Evolutionary conservation across 2,329 filamentous ascomycete species (phyloP).

Genomic region (Claviceps digitariae): DNA sequence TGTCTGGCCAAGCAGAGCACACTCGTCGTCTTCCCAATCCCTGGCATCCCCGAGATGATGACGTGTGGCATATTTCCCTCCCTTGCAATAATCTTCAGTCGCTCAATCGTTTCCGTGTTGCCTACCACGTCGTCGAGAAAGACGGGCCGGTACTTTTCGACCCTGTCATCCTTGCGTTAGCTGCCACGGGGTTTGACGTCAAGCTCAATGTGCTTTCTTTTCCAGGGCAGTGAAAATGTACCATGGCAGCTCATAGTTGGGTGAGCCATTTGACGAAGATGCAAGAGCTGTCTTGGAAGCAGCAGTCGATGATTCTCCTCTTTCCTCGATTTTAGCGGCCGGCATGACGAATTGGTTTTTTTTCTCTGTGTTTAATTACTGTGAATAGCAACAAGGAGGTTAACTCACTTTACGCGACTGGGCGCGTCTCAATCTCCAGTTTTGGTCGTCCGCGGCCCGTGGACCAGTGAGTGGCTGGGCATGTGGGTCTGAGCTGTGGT

Average conservation of each 20-base stretch:
- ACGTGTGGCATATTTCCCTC: constrained; percentile 99
- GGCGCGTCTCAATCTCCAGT: constrained; percentile 18
- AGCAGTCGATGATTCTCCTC: constrained; percentile 47
- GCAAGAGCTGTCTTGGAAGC: constrained; percentile 43
- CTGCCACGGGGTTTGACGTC: background rate
- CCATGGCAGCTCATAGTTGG: constrained; percentile 69
- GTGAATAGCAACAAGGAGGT: constrained; percentile 9
- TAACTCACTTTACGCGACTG: constrained; percentile 23
- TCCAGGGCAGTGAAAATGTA: constrained; percentile 20
- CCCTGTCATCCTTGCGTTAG: constrained; percentile 41
- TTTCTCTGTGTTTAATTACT: background rate
- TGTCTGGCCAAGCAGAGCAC: constrained; percentile 87
- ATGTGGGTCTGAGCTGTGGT: constrained; percentile 7
- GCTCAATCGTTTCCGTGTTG: constrained; percentile 94
- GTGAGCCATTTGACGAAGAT: constrained; percentile 33
- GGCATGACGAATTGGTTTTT: constrained; percentile 31
- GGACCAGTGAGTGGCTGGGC: background rate
- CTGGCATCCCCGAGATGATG: constrained; percentile 98
- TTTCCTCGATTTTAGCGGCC: constrained; percentile 34
- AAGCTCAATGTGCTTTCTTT: background rate
- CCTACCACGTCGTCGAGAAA: constrained; percentile 95
- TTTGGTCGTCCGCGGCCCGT: background rate
- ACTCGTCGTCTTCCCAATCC: constrained; percentile 96
- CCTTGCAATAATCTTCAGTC: constrained; percentile 93
- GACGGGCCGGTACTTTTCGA: constrained; percentile 93